Base-by-base conservation (phyloP, 257 asterid species). In the Capsicum chinense region DNA sequence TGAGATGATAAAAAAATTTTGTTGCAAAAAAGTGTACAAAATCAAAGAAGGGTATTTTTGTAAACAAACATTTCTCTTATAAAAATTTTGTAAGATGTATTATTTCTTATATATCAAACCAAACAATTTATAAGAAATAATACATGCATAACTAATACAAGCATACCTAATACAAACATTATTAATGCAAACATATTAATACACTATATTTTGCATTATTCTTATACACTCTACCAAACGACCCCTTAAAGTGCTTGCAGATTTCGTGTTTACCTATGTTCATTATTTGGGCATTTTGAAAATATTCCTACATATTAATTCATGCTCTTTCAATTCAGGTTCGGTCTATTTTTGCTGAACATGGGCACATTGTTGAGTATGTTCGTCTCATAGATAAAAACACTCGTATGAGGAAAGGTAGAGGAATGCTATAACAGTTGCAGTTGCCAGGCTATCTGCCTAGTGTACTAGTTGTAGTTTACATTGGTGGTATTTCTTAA, bases 341-440 rank as follows among this genome's bases (percentile, higher is more conserved):
- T 85, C 85, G 88, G 56, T 56, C 87, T 52, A 88, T 91, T 76
- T 96, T 94, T 79, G 93, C 93, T 80, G 98, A 92, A 83, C 84
- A 84, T 68, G 99, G 98, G 70, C 88, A 90, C 48, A 89, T 94
- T 64, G 15, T 92, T 50, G 99, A 96, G 92, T 87, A 93, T 89
- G 89, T 94, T 86, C 90, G 92, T 88, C 90, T 94, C 89, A 90
- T 79, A 91, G 98, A 95, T 87, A 96, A 94, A 89, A 9, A 88
- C 88, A 91, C 91, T 26, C 98, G 97, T 84, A 68, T 90, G 37
- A 95, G 90, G 88, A 95, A 89, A 89, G 99, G 98, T 93, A 91
- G 69, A 86, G 42, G 78, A 57, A 54, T 50, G 56, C 56, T 81
- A 33, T 83, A 33, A 62, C 62, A 26, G 15, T 78, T 78, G 60